phyloP scores from a whole-genome alignment of 352 stramenopile species.

The Phytophthora idaei region DNA sequence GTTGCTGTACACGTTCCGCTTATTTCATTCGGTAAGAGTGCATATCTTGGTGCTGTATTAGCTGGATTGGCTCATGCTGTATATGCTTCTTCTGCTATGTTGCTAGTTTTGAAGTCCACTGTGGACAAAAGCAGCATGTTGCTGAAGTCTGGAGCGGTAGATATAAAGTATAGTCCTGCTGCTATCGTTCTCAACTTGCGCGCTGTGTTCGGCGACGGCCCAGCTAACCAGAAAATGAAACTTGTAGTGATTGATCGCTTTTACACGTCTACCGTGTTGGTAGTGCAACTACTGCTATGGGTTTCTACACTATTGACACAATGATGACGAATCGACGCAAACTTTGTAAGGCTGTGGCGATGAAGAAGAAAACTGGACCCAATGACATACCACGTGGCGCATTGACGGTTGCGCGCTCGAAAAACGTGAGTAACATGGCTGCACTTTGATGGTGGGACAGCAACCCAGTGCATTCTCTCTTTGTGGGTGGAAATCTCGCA shows the following conservation, averaged over 20 bases:
- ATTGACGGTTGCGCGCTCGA: slow-evolving; percentile 4
- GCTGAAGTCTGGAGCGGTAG: slow-evolving; percentile 2
- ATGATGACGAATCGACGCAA: slow-evolving; percentile 18
- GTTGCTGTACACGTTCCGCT: not conserved
- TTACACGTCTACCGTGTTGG: slow-evolving; percentile 4
- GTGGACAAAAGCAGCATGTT: slow-evolving; percentile 2
- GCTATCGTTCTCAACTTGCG: slow-evolving; percentile 15
- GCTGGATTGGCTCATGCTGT: no score
- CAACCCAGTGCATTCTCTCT: not conserved
- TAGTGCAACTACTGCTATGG: not conserved
- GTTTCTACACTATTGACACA: not conserved
- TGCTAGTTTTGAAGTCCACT: not conserved
- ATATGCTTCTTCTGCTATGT: no score
- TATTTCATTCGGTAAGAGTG: not conserved
- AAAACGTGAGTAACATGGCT: slow-evolving; percentile 7
- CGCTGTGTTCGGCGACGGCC: no score
- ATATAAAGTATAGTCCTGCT: slow-evolving; percentile 16
- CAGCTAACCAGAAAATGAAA: no score
- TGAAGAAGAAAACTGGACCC: slow-evolving; percentile 9
- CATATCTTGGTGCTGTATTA: not conserved
- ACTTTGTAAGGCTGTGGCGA: slow-evolving; percentile 6
- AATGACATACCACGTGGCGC: slow-evolving; percentile 8
- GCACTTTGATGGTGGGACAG: slow-evolving; percentile 2
- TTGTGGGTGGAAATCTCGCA: no score
- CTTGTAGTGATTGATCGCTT: no score